Evolutionary conservation across 441 rosid species (phyloP).

Genomic region (Erysimum cheiri): DNA sequence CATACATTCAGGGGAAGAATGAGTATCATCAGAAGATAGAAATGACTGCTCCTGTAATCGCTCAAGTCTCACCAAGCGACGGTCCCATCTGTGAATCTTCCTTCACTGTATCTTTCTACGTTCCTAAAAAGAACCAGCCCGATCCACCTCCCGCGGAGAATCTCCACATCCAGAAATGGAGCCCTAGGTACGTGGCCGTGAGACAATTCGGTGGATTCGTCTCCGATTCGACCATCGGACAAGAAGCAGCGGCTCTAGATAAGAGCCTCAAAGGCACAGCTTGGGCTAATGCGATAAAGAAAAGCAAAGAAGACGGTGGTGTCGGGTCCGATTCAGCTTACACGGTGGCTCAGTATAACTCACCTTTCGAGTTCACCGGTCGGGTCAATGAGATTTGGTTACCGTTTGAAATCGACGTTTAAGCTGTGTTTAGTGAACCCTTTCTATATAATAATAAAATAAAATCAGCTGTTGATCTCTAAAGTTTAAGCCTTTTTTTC

Average conservation of each 20-base stretch:
- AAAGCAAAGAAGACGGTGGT: slow-evolving; percentile 47
- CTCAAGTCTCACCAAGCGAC: slow-evolving; percentile 74
- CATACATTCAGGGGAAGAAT: slow-evolving; percentile 88
- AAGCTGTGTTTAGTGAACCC: slow-evolving; percentile 3
- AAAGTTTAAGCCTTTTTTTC: slow-evolving; percentile 1
- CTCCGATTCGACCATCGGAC: slow-evolving; percentile 54
- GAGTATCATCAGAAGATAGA: slow-evolving; percentile 58
- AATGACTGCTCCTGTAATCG: slow-evolving; percentile 89
- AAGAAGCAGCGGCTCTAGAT: slow-evolving; percentile 77
- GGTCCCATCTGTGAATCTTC: slow-evolving; percentile 87
- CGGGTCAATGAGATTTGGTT: slow-evolving; percentile 90
- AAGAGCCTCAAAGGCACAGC: slow-evolving; percentile 63
- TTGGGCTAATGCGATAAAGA: slow-evolving; percentile 69
- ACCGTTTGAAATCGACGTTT: slow-evolving; percentile 51
- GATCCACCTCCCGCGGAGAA: slow-evolving; percentile 81
- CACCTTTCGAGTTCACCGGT: slow-evolving; percentile 72
- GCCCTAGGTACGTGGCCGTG: slow-evolving; percentile 54
- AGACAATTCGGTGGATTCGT: slow-evolving; percentile 88
- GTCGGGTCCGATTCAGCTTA: slow-evolving; percentile 51
- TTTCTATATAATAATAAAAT: slow-evolving; percentile 6
- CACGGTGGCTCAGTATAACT: slow-evolving; percentile 84
- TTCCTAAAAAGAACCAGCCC: slow-evolving; percentile 75
- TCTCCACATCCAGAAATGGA: slow-evolving; percentile 74
- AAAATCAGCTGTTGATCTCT: neutral
- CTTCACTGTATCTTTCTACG: slow-evolving; percentile 78